A percentile compares a stretch with the other conserved stretches of the same genome.
Conservation (phyloP, 768 basidiomycete genomes). For the Trametes villosa region DNA sequence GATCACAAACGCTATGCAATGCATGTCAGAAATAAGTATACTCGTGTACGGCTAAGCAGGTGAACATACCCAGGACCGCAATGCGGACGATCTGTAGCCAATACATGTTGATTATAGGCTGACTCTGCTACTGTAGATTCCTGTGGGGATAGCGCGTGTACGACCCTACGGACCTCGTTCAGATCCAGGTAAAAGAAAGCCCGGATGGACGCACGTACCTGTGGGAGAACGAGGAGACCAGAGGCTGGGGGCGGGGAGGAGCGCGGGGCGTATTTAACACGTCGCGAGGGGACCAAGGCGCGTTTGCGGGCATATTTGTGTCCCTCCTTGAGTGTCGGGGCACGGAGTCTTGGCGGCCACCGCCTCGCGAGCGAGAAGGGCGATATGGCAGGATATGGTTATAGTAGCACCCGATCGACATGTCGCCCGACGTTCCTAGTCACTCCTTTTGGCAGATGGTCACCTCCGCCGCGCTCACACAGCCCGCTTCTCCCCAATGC, state of each 20-base stretch:
- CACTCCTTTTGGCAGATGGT: conserved; percentile 13
- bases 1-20: conserved; percentile 3
- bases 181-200: neutral
- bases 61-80: conserved; percentile 16
- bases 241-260: neutral
- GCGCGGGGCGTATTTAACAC: conserved; percentile 1
- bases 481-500: neutral
- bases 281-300: neutral
- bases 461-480: neutral
- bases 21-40: neutral
- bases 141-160: no score
- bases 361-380: neutral
- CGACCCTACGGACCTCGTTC: no score
- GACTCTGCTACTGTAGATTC: neutral
- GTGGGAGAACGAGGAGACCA: neutral
- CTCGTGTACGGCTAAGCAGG: no score
- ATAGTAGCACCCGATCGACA: conserved; percentile 16
- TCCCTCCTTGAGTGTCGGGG: conserved; percentile 7
- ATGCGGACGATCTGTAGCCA: conserved; percentile 17
- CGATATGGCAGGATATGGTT: conserved; percentile 8
- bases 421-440: neutral
- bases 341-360: conserved; percentile 5
- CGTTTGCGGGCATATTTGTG: neutral
- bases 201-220: neutral
- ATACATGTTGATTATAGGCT: conserved; percentile 2